These are phyloP conservation scores for Glycine latifolia DNA, from an alignment of 306 rosid species.

Conservation along the genomic window DNA sequence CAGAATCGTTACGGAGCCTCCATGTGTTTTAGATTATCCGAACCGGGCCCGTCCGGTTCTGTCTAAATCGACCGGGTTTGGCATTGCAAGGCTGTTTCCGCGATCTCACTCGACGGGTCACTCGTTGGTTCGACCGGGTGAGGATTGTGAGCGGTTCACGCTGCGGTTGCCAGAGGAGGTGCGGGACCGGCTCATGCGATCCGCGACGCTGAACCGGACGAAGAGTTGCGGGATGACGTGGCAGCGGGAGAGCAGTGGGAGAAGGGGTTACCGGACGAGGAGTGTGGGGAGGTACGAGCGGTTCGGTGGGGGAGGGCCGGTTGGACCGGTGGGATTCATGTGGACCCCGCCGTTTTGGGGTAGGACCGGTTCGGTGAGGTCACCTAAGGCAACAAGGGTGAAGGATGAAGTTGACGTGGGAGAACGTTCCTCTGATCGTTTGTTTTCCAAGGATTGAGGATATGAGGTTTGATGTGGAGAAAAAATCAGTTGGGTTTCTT, in stretches of 20 bases:
- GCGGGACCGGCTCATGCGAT: conserved; percentile 56
- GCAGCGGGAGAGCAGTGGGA: conserved; percentile 54
- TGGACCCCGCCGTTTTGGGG: conserved; percentile 52
- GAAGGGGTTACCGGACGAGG: conserved; percentile 57
- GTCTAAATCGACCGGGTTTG: conserved; percentile 49
- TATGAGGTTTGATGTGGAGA: background rate
- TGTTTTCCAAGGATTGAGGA: conserved; percentile 34
- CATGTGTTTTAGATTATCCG: background rate
- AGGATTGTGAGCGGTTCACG: conserved; percentile 65
- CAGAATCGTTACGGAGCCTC: background rate
- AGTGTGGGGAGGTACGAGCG: conserved; percentile 49
- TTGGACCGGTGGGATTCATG: conserved; percentile 50
- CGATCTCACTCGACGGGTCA: conserved; percentile 68
- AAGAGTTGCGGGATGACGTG: conserved; percentile 56
- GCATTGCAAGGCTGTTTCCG: conserved; percentile 40
- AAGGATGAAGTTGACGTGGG: conserved; percentile 39
- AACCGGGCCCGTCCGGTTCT: conserved; percentile 32
- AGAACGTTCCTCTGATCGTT: conserved; percentile 52
- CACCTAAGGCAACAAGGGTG: conserved; percentile 2
- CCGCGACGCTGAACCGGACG: conserved; percentile 51
- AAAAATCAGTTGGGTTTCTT: background rate
- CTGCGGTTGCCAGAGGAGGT: conserved; percentile 72
- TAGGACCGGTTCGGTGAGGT: conserved; percentile 41
- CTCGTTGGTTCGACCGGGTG: conserved; percentile 45
- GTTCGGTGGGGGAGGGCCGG: conserved; percentile 34